Evolutionary conservation across 352 stramenopile genomes (phyloP).

Genomic region (Globisporangium yorkense): DNA sequence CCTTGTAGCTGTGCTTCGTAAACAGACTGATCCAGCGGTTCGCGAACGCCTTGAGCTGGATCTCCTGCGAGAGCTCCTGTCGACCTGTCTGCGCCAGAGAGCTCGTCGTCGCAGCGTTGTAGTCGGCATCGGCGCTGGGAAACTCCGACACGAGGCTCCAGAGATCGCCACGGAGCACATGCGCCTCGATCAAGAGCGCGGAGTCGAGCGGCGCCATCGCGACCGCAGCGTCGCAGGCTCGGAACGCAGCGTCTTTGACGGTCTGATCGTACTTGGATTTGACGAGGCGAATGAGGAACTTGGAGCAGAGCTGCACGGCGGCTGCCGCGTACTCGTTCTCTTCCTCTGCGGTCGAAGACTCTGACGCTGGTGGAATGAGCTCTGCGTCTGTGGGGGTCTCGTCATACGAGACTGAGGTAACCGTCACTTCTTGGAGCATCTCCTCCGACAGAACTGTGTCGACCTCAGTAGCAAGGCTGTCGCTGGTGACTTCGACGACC

Average conservation of each 20-base stretch:
- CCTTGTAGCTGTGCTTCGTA: constrained; percentile 29
- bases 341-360: not conserved
- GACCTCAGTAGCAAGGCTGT: too few relatives aligned
- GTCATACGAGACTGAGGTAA: not conserved
- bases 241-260: constrained; percentile 28
- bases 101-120: constrained; percentile 14
- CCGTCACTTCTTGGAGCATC: not conserved
- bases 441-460: too few relatives aligned
- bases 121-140: constrained; percentile 36
- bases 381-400: not conserved
- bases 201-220: constrained; percentile 22
- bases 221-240: constrained; percentile 41
- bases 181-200: constrained; percentile 25
- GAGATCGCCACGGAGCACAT: constrained; percentile 45
- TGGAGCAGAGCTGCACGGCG: constrained; percentile 32
- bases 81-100: not conserved
- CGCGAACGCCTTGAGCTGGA: constrained; percentile 34
- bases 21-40: constrained; percentile 59
- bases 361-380: not conserved
- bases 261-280: constrained; percentile 30
- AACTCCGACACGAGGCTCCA: constrained; percentile 41
- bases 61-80: constrained; percentile 10
- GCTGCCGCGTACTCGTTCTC: constrained; percentile 23
- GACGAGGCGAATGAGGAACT: constrained; percentile 31
- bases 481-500: too few relatives aligned